Percentiles rank a stretch among this genome's conserved stretches.
Conservation (phyloP, 1,284 basidiomycete genomes). For the Ceratorhiza oryzae-sativae region DNA sequence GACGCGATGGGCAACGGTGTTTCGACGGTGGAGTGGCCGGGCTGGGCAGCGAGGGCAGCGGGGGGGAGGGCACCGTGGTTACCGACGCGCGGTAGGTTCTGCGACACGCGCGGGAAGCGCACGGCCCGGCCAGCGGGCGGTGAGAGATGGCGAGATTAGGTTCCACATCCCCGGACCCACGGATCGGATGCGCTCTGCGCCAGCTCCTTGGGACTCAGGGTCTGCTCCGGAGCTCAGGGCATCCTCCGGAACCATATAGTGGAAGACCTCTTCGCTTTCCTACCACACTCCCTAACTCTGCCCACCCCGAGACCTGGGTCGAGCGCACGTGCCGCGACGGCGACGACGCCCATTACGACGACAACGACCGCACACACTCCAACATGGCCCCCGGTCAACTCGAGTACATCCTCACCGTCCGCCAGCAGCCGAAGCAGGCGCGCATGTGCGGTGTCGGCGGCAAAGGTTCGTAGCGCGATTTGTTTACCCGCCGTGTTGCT, state of each 20-base stretch:
- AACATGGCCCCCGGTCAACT: slow-evolving; percentile 24
- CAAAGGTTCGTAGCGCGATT: slow-evolving; percentile 60
- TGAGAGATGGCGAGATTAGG: neutral
- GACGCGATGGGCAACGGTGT: too few species aligned
- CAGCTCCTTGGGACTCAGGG: neutral
- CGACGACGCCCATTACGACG: neutral
- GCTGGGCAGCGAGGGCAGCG: too few species aligned
- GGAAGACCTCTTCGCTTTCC: neutral
- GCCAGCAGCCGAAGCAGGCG: slow-evolving; percentile 62
- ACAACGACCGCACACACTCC: too few species aligned
- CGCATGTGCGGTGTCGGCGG: slow-evolving; percentile 93
- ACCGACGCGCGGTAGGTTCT: too few species aligned
- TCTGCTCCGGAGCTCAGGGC: neutral
- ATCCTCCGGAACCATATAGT: neutral
- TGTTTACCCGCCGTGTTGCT: slow-evolving; percentile 36
- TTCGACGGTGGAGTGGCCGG: too few species aligned
- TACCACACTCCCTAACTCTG: neutral
- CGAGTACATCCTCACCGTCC: slow-evolving; percentile 23
- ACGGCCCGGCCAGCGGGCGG: too few species aligned
- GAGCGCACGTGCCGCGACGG: slow-evolving; percentile 5
- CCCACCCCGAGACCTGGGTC: slow-evolving; percentile 20
- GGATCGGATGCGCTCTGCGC: neutral
- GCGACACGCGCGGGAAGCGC: neutral
- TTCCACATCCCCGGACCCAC: neutral
- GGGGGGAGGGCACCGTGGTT: too few species aligned